These are phyloP conservation scores for Chamaenerion angustifolium DNA, from an alignment of 345 rosid species.

Conservation along the genomic window DNA sequence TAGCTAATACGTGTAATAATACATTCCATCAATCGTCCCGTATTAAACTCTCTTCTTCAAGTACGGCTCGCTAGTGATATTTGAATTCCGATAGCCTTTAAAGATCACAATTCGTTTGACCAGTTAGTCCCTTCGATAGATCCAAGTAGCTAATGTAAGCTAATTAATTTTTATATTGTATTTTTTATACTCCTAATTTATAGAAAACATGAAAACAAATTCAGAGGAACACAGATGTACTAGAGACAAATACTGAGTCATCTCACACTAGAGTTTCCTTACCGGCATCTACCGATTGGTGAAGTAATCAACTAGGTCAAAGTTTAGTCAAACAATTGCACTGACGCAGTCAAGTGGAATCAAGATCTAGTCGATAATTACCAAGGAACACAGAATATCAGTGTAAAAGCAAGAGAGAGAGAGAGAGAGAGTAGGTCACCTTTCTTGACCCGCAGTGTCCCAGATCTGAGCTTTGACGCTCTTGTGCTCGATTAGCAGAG, in stretches of 20 bases:
- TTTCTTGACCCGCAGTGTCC: slow-evolving; percentile 97
- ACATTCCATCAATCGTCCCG: too few species aligned
- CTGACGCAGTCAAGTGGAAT: neutral
- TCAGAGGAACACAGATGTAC: neutral
- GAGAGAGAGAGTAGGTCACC: slow-evolving; percentile 19
- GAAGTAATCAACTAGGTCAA: neutral
- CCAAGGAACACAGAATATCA: neutral
- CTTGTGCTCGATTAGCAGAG: slow-evolving; percentile 53
- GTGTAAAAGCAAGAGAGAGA: neutral
- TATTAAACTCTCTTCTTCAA: too few species aligned
- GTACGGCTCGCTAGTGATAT: too few species aligned
- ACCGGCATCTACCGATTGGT: too few species aligned
- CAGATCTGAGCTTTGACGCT: slow-evolving; percentile 97
- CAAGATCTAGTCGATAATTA: neutral
- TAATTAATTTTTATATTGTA: too few species aligned
- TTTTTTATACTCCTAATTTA: too few species aligned
- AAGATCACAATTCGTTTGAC: too few species aligned
- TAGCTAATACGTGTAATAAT: too few species aligned
- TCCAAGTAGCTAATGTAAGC: too few species aligned
- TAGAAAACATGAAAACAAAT: too few species aligned
- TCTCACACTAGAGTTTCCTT: neutral
- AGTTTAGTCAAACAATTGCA: neutral
- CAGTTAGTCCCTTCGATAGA: too few species aligned
- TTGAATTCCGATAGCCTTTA: too few species aligned
- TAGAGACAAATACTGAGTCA: neutral